A percentile compares a stretch with the other conserved stretches of the same genome.
Conservation (phyloP, 192 early-diverging fungal species). For the Phlyctochytrium planicorne region DNA sequence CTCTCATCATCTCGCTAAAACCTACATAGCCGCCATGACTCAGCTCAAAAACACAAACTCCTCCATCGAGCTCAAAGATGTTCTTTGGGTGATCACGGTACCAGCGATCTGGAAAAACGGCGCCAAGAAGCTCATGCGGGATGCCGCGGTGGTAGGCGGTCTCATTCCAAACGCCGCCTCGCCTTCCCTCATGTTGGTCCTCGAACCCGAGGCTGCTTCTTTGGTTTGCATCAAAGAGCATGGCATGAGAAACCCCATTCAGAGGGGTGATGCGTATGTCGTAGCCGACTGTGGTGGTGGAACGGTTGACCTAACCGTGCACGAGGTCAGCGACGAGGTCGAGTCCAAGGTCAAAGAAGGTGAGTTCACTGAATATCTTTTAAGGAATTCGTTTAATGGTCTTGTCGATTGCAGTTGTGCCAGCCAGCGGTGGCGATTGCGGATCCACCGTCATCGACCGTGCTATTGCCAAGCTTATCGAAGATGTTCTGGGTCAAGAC, state of each 20-base stretch:
- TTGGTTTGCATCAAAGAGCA: background rate
- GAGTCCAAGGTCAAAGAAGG: slow-evolving; percentile 8
- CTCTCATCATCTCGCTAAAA: no score
- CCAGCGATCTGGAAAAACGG: slow-evolving; percentile 5
- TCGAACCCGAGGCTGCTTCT: slow-evolving; percentile 12
- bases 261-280: slow-evolving; percentile 5
- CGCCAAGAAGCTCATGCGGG: slow-evolving; percentile 17
- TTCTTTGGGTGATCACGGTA: slow-evolving; percentile 6
- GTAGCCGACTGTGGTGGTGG: slow-evolving; percentile 21
- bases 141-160: slow-evolving; percentile 9
- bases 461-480: slow-evolving; percentile 13
- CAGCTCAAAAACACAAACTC: no score
- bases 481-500: slow-evolving; percentile 7
- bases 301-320: slow-evolving; percentile 22
- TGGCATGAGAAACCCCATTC: background rate
- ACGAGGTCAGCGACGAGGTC: slow-evolving; percentile 10
- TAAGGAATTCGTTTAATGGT: slow-evolving; percentile 4
- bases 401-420: no score
- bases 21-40: no score
- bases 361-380: background rate
- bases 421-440: slow-evolving; percentile 18
- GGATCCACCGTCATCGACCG: slow-evolving; percentile 21
- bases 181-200: slow-evolving; percentile 13
- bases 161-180: background rate
- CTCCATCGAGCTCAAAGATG: background rate